Conservation (phyloP, 805 yeast species). For the Yarrowia bubula region DNA sequence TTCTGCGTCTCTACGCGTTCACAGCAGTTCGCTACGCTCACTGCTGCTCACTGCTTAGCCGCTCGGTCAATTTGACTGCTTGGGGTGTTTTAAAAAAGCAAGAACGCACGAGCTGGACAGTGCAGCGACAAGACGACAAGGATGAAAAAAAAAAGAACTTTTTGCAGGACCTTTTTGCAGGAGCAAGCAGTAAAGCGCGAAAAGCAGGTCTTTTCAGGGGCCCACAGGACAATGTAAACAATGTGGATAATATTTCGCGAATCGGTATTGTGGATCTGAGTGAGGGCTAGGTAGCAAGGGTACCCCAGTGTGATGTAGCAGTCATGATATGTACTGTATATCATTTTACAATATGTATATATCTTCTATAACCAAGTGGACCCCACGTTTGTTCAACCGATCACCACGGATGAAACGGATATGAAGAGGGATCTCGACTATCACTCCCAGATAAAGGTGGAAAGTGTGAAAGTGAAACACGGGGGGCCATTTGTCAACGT, state of each 20-base stretch:
- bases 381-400: too few species aligned
- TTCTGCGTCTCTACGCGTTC: too few species aligned
- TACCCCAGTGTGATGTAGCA: too few species aligned
- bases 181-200: neutral
- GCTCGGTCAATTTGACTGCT: neutral
- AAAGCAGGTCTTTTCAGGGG: constrained; percentile 10
- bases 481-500: constrained; percentile 6
- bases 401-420: neutral
- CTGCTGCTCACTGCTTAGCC: too few species aligned
- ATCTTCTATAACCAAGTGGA: too few species aligned
- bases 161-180: neutral
- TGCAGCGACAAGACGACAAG: neutral
- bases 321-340: too few species aligned
- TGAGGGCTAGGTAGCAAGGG: too few species aligned
- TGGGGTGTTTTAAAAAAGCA: neutral
- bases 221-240: constrained; percentile 11
- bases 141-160: neutral
- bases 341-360: too few species aligned
- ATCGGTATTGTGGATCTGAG: neutral
- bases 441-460: neutral
- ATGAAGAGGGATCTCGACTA: neutral
- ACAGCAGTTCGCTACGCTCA: too few species aligned
- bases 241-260: constrained; percentile 9
- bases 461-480: constrained; percentile 5
- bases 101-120: neutral